phyloP scores from a whole-genome alignment of 768 basidiomycete genomes.

The Suillus weaverae region DNA sequence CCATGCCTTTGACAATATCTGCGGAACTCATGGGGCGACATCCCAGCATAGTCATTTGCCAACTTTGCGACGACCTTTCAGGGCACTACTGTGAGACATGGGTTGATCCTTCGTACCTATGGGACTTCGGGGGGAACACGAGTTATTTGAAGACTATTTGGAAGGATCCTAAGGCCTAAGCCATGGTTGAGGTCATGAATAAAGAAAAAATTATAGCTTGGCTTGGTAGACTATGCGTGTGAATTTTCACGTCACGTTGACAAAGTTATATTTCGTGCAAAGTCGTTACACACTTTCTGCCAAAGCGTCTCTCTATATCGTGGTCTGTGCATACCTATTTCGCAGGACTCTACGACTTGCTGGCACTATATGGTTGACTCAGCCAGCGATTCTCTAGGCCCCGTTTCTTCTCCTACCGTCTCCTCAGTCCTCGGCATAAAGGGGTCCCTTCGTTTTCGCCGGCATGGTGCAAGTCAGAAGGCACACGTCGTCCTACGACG shows the following conservation, averaged over 20 bases:
- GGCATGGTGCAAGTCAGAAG: slow-evolving; percentile 65
- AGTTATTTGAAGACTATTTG: not conserved
- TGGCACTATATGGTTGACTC: slow-evolving; percentile 36
- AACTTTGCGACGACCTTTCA: not conserved
- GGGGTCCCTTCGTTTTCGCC: slow-evolving; percentile 61
- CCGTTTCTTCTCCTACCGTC: slow-evolving; percentile 35
- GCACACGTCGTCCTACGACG: slow-evolving; percentile 68
- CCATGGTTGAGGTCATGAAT: not conserved
- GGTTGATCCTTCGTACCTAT: too few species aligned
- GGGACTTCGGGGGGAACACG: not conserved
- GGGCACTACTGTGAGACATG: not conserved
- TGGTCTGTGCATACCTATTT: slow-evolving; percentile 12
- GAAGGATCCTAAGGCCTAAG: not conserved
- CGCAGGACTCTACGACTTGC: slow-evolving; percentile 15
- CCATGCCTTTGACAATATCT: not conserved
- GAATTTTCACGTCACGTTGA: slow-evolving; percentile 8
- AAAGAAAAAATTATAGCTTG: not conserved
- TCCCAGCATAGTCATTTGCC: not conserved
- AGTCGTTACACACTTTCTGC: slow-evolving; percentile 8
- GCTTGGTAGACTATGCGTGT: not conserved
- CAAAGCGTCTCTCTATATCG: slow-evolving; percentile 10
- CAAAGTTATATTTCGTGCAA: slow-evolving; percentile 14
- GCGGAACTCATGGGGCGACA: not conserved
- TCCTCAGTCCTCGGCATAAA: slow-evolving; percentile 62
- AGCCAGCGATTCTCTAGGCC: slow-evolving; percentile 36